Base-by-base conservation (phyloP, 2,329 filamentous ascomycete species). In the Fusarium luffae region DNA sequence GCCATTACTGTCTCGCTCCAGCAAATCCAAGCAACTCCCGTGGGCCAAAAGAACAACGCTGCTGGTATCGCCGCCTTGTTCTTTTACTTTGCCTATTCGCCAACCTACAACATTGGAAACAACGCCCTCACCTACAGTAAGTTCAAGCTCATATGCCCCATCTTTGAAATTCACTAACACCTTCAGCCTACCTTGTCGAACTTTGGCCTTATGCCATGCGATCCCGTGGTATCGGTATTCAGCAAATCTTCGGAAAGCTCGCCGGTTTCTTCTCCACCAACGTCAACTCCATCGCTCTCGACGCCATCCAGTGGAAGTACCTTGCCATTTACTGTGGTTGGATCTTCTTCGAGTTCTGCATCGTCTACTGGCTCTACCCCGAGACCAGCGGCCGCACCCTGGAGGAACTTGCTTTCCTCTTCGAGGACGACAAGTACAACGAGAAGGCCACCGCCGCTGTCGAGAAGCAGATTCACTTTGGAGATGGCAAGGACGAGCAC, bases 291-390 rank as follows among this genome's bases (percentile, higher is more conserved):
- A 80, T 83, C 18, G 82, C 81, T 0, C 78, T 84, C 3, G 60
- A 74, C 13, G 77, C 77, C 19, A 77, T 80, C 23, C 71, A 77
- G 52, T 84, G 82, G 82, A 78, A 77, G 32, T 84, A 82, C 63
- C 77, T 83, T 37, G 79, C 81, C 28, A 81, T 82, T 12, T 84
- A 83, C 65, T 81, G 80, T 67, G 80, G 78, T 28, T 84, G 82
- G 77, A 77, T 84, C 14, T 74, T 76, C 3, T 80, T 83, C 37
- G 81, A 84, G 71, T 76, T 83, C 42, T 56, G 48, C 27, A 71
- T 80, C 88, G 91, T 96, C 52, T 96, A 90, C 80, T 92, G 94
- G 79, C 85, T 94, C 68, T 97, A 95, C 77, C 93, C 93, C 12
- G 93, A 97, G 81, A 97, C 93, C 0, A 91, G 91, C 66, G 93